Evolutionary conservation across 495 filamentous ascomycete genomes (phyloP), one percentile per base, ranked within the genome.

Genomic region (Talaromyces ruber): DNA sequence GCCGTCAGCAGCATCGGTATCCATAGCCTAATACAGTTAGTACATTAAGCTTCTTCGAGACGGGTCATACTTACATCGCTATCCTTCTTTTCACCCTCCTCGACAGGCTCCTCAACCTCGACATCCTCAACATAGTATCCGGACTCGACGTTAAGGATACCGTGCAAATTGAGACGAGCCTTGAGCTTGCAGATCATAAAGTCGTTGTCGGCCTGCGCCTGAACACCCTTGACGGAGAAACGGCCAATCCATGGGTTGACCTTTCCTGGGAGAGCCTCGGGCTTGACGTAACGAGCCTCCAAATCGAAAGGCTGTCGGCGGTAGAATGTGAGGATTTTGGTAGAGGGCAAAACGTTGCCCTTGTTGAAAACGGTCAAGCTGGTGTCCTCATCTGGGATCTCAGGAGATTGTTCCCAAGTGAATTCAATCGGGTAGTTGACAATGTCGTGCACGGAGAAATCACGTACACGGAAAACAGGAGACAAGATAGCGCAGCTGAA

Each of bases 101-200:
- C 74, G 45, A 97, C 78, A 64, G 93, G 91, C 79, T 98, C 94
- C 79, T 99, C 94, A 63, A 99, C 86, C 74, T 99, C 94, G 69
- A 96, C 86, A 67, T 99, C 94, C 81, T 99, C 94, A 59, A 99
- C 94, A 69, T 90, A 97, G 80, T 98, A 99, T 59, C 93, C 94
- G 59, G 87, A 91, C 81, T 98, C 94, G 12, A 99, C 89, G 71
- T 98, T 98, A 63, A 99, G 81, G 58, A 98, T 86, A 70, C 94
- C 94, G 79, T 98, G 93, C 65, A 97, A 83, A 79, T 99, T 99
- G 53, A 99, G 84, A 58, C 94, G 86, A 34, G 95, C 95, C 85
- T 99, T 99, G 61, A 99, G 87, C 82, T 99, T 99, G 87, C 94
- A 99, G 68, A 99, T 96, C 91, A 96, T 96, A 74, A 96, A 96